Conservation (phyloP, 1,284 basidiomycete species). For the Chiua sp. region DNA sequence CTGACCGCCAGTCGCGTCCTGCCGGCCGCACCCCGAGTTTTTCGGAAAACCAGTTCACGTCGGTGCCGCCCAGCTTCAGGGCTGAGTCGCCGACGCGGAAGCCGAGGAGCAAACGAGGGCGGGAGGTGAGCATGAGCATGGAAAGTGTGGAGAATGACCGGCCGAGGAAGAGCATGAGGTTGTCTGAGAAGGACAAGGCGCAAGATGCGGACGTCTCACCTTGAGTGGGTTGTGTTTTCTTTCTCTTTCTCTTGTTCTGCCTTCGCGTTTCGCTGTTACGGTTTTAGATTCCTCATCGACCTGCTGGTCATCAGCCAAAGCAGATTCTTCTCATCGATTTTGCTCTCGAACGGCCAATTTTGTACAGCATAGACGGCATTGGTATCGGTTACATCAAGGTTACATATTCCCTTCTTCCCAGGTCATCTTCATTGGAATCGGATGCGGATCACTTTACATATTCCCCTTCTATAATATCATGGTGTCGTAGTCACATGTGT, state of each 20-base stretch:
- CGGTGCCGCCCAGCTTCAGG: slow-evolving; percentile 44
- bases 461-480: too few relatives aligned
- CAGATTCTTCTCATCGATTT: too few relatives aligned
- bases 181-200: slow-evolving; percentile 1
- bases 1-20: slow-evolving; percentile 27
- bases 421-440: too few relatives aligned
- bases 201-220: not conserved
- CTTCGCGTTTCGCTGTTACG: too few relatives aligned
- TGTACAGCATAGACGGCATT: not conserved
- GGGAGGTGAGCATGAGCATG: slow-evolving; percentile 25
- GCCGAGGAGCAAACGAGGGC: slow-evolving; percentile 32
- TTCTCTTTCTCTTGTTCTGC: not conserved
- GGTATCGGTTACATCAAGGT: slow-evolving; percentile 4
- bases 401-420: not conserved
- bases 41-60: slow-evolving; percentile 52
- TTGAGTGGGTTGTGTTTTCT: not conserved
- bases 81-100: slow-evolving; percentile 35
- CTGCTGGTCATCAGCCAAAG: too few relatives aligned
- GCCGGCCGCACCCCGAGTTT: slow-evolving; percentile 33
- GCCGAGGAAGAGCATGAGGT: slow-evolving; percentile 28
- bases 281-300: too few relatives aligned
- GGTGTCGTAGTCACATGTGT: too few relatives aligned
- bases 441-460: too few relatives aligned
- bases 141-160: slow-evolving; percentile 15
- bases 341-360: not conserved